These are phyloP conservation scores for Gracilaria caudata DNA, from an alignment of 23 red algal genomes.

Conservation along the genomic window DNA sequence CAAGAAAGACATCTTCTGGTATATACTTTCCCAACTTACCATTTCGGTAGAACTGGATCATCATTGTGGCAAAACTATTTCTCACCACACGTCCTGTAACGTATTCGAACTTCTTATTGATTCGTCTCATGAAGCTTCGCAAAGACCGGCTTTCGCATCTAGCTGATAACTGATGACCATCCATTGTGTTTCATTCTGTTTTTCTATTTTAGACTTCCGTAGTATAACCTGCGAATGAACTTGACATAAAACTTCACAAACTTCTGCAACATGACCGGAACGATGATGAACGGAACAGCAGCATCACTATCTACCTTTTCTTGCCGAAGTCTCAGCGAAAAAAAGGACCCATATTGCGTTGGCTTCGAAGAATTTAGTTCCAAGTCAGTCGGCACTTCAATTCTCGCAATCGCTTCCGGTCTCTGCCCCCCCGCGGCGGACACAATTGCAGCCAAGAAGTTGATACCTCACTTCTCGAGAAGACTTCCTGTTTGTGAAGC, in stretches of 20 bases:
- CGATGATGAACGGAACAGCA: not conserved
- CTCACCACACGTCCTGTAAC: not conserved
- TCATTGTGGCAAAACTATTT: not conserved
- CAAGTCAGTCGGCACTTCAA: not conserved
- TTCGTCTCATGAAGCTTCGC: not conserved
- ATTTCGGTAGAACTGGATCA: not conserved
- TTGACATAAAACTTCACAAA: not conserved
- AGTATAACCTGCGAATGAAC: not conserved
- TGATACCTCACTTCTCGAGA: not conserved
- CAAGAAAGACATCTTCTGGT: not conserved
- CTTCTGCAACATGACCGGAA: not conserved
- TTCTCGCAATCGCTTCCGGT: not conserved
- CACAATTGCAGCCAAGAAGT: not conserved
- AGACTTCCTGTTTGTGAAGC: not conserved
- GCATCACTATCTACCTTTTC: not conserved
- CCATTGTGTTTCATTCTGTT: too few species aligned
- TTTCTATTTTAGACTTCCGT: too few species aligned
- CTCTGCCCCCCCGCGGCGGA: not conserved
- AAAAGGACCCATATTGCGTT: not conserved
- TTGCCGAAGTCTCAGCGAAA: not conserved
- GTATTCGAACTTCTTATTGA: not conserved
- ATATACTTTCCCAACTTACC: not conserved
- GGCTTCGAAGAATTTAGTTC: not conserved
- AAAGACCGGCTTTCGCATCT: not conserved
- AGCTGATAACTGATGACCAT: not conserved